Conservation (phyloP, 495 filamentous ascomycete species). For the Aspergillus sclerotioniger region DNA sequence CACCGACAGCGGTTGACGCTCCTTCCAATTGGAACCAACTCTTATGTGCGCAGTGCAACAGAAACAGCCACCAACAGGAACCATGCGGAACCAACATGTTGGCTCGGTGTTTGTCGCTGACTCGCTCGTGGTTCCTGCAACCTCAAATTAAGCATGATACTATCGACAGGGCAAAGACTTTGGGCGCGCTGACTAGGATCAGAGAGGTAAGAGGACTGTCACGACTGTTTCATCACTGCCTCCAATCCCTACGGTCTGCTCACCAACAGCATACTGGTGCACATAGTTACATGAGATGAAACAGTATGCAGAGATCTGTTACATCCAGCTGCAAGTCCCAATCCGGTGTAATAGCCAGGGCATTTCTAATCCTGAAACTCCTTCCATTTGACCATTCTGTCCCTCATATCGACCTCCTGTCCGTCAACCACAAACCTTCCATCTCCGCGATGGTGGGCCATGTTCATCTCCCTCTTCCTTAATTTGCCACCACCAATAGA, state of each 20-base stretch:
- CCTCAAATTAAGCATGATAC: neutral
- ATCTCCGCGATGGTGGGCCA: conserved; percentile 5
- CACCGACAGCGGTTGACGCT: no score
- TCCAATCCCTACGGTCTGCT: neutral
- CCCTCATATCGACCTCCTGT: neutral
- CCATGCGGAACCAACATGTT: conserved; percentile 2
- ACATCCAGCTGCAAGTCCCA: neutral
- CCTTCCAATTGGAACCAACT: neutral
- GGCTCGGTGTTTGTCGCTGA: neutral
- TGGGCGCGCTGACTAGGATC: neutral
- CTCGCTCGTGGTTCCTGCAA: neutral
- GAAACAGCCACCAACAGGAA: conserved; percentile 1
- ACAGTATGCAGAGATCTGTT: neutral
- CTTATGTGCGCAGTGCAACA: neutral
- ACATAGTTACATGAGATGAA: neutral
- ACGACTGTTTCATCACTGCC: neutral
- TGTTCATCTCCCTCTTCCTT: conserved; percentile 2
- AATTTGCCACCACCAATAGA: neutral
- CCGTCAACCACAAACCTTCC: conserved; percentile 3
- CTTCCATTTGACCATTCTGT: conserved; percentile 5
- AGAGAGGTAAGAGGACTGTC: neutral
- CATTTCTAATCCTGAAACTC: conserved; percentile 4
- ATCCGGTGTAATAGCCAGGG: no score
- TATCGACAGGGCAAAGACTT: neutral
- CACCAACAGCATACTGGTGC: neutral